Evolutionary conservation across 139 green algal genomes (phyloP).

Genomic region (Tetradesmus obliquus): DNA sequence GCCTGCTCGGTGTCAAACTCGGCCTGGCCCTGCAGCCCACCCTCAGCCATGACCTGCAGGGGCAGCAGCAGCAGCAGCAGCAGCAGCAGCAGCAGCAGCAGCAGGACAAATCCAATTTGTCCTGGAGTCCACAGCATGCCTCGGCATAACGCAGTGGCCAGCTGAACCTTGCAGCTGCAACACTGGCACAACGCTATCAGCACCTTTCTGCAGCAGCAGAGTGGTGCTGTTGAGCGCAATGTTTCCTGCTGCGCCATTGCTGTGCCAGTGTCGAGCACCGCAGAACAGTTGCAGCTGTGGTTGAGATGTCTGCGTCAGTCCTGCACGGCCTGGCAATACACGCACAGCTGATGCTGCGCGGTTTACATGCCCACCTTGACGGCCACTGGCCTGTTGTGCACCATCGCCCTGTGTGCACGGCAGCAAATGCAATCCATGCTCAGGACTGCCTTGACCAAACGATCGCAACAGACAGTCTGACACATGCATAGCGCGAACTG

Average conservation of each 20-base stretch:
- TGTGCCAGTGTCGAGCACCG: background rate
- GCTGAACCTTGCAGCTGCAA: background rate
- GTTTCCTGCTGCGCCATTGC: background rate
- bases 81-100: too few relatives aligned
- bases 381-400: slow-evolving; percentile 28
- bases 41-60: slow-evolving; percentile 29
- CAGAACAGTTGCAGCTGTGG: slow-evolving; percentile 1
- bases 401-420: background rate
- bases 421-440: background rate
- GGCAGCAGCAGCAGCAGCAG: background rate
- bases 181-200: background rate
- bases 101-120: too few relatives aligned
- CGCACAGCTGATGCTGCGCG: background rate
- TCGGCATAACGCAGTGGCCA: background rate
- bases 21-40: slow-evolving; percentile 31
- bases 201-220: background rate
- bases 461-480: too few relatives aligned
- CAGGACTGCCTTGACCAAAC: too few relatives aligned
- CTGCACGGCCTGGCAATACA: background rate
- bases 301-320: background rate
- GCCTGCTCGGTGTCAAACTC: slow-evolving; percentile 39
- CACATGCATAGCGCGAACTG: too few relatives aligned
- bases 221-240: background rate
- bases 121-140: too few relatives aligned
- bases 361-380: slow-evolving; percentile 8